Conservation (phyloP, 257 asterid species). For the Mitragyna speciosa region DNA sequence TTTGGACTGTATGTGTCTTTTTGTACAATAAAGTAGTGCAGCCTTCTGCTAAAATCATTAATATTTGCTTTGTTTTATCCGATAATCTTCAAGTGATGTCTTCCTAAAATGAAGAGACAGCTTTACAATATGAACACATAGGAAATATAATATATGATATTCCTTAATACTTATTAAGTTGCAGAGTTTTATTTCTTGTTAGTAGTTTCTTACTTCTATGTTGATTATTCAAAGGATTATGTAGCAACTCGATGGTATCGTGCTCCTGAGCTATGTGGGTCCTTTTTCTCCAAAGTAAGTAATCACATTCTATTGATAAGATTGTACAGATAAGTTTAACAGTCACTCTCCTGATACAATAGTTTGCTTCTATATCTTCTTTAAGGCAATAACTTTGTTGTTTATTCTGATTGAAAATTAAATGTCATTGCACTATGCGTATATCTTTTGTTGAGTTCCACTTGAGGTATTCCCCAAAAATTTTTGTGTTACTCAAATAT, state of each 20-base stretch:
- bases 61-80: background rate
- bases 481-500: background rate
- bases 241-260: slow-evolving; percentile 99
- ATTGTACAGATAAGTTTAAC: background rate
- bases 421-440: background rate
- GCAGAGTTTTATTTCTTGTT: background rate
- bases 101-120: background rate
- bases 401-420: background rate
- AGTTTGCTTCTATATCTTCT: background rate
- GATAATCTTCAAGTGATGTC: background rate
- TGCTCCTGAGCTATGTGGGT: slow-evolving; percentile 99
- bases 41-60: background rate
- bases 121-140: background rate
- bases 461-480: background rate
- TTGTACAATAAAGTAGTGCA: background rate
- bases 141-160: background rate
- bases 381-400: background rate
- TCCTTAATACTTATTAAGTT: background rate
- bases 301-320: slow-evolving; percentile 21
- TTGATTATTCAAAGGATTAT: slow-evolving; percentile 62
- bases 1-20: slow-evolving; percentile 90
- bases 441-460: background rate
- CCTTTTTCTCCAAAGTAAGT: slow-evolving; percentile 93
- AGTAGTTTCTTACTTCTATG: slow-evolving; percentile 19
- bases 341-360: background rate